Evolutionary conservation across 2,329 filamentous ascomycete species (phyloP).

Genomic region (Torrubiella hemipterigena): DNA sequence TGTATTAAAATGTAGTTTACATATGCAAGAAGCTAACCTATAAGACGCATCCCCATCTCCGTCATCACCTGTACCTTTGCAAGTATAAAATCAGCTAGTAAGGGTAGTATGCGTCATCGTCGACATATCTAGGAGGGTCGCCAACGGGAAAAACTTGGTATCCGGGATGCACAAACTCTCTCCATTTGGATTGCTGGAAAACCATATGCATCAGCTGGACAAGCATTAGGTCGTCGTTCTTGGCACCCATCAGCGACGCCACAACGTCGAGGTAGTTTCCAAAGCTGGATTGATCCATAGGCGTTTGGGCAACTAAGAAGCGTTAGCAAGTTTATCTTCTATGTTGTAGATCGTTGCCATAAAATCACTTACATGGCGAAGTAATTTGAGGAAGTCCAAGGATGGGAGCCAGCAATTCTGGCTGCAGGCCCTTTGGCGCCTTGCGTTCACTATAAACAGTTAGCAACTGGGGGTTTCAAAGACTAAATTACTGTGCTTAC

Average conservation of each 20-base stretch:
- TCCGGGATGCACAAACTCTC: slow-evolving; percentile 16
- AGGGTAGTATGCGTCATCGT: slow-evolving; percentile 5
- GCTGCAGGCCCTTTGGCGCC: slow-evolving; percentile 14
- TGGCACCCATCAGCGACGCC: slow-evolving; percentile 16
- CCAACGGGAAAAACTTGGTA: slow-evolving; percentile 15
- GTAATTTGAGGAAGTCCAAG: slow-evolving; percentile 19
- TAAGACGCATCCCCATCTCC: too few species aligned
- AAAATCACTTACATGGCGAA: slow-evolving; percentile 21
- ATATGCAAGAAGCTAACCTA: too few species aligned
- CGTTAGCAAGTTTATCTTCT: background rate
- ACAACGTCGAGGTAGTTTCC: slow-evolving; percentile 17
- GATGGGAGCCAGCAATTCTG: slow-evolving; percentile 15
- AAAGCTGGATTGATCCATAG: slow-evolving; percentile 16
- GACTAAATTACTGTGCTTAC: slow-evolving; percentile 7
- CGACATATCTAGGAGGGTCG: slow-evolving; percentile 6
- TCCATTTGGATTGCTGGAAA: slow-evolving; percentile 15
- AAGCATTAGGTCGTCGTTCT: slow-evolving; percentile 13
- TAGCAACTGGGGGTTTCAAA: background rate
- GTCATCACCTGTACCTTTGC: too few species aligned
- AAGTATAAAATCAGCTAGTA: too few species aligned
- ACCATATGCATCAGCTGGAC: slow-evolving; percentile 16
- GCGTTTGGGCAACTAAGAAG: slow-evolving; percentile 15
- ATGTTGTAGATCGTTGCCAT: background rate
- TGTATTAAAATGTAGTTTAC: too few species aligned
- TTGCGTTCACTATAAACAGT: background rate